A percentile compares a stretch with the other conserved stretches of the same genome.
These are phyloP conservation scores for Letharia lupina DNA, from an alignment of 495 filamentous ascomycete species.

Conservation along the genomic window DNA sequence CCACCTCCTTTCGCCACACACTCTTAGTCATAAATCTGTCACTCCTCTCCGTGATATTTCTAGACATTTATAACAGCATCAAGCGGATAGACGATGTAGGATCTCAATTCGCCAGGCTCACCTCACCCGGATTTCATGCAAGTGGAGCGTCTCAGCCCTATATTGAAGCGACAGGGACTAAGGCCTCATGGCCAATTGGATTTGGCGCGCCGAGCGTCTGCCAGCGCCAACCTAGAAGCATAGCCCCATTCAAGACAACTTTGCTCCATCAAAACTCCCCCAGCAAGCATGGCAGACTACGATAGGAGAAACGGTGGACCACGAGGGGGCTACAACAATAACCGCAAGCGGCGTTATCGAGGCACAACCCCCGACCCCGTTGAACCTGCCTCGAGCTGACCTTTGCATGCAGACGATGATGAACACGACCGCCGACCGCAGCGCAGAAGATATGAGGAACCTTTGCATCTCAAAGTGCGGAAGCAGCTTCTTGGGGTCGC, in stretches of 20 bases:
- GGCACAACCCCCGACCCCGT: conserved; percentile 30
- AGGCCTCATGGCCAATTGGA: background rate
- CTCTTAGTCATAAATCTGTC: too few relatives aligned
- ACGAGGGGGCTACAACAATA: conserved; percentile 49
- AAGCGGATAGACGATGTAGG: too few relatives aligned
- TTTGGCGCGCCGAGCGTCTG: conserved; percentile 1
- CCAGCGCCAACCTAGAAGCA: background rate
- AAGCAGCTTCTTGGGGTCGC: conserved; percentile 76
- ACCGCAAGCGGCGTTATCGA: conserved; percentile 58
- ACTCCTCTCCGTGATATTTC: too few relatives aligned
- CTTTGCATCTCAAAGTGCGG: conserved; percentile 63
- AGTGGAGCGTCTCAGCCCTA: background rate
- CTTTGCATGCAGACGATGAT: conserved; percentile 54
- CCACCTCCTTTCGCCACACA: too few relatives aligned
- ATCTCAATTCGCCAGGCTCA: background rate
- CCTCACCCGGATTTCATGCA: background rate
- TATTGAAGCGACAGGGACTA: background rate
- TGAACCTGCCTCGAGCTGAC: conserved; percentile 12
- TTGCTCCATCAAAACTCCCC: background rate
- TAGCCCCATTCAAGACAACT: background rate
- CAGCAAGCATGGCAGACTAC: conserved; percentile 58
- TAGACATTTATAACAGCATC: too few relatives aligned
- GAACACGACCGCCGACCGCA: conserved; percentile 65
- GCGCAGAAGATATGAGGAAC: conserved; percentile 71
- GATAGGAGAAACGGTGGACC: conserved; percentile 53